Percentiles rank a stretch among this genome's conserved stretches.
These are phyloP conservation scores for Pythium rishiriense DNA, from an alignment of 352 stramenopile genomes.

Conservation along the genomic window DNA sequence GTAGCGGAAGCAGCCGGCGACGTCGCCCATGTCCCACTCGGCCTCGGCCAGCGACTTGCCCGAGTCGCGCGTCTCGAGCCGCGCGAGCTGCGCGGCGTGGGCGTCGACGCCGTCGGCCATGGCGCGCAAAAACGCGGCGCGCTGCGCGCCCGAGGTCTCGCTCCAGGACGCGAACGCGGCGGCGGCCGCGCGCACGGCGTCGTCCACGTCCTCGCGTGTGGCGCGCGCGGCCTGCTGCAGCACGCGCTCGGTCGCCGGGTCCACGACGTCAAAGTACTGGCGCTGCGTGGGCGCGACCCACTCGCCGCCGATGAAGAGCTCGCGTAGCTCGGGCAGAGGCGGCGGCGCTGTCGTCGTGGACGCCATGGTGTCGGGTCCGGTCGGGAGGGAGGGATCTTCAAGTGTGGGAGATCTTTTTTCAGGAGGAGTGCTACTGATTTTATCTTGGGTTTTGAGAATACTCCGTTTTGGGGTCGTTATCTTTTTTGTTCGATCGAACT, in stretches of 20 bases:
- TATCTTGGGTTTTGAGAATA: neutral
- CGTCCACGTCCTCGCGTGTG: constrained; percentile 47
- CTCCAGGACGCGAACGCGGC: constrained; percentile 49
- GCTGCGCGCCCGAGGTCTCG: constrained; percentile 42
- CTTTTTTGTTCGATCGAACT: neutral
- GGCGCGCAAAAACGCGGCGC: constrained; percentile 49
- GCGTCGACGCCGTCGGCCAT: constrained; percentile 48
- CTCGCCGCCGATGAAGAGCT: constrained; percentile 65
- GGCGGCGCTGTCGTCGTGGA: neutral
- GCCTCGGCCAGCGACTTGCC: constrained; percentile 66
- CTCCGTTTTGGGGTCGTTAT: neutral
- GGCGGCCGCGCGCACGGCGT: constrained; percentile 47
- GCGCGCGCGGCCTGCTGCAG: constrained; percentile 50
- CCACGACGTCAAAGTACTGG: constrained; percentile 61
- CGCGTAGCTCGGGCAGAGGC: constrained; percentile 32
- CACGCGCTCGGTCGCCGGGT: constrained; percentile 52
- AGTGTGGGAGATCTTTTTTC: neutral
- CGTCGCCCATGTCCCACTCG: constrained; percentile 74
- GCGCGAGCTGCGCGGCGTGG: constrained; percentile 38
- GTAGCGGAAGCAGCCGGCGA: constrained; percentile 61
- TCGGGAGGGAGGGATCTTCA: neutral
- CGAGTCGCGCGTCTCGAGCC: constrained; percentile 66
- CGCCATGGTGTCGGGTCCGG: neutral
- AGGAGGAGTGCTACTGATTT: neutral
- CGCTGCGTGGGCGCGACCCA: constrained; percentile 45